These are phyloP conservation scores for Vitrella brassicaformis DNA, from an alignment of 73 alveolate genomes.

Conservation along the genomic window DNA sequence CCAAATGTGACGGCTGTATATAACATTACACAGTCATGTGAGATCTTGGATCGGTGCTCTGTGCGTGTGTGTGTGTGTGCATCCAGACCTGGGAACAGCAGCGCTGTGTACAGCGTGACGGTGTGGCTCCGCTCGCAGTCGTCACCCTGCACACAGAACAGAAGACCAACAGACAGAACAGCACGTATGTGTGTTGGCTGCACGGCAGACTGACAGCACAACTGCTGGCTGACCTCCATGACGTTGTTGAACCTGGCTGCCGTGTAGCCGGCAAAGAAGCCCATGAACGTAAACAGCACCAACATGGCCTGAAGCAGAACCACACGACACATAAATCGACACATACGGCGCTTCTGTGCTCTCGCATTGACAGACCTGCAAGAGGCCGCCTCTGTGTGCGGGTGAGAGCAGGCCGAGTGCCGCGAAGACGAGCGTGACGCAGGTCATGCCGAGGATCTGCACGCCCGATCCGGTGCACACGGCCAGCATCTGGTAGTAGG, in stretches of 20 bases:
- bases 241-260: neutral
- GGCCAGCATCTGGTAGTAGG: conserved; percentile 17
- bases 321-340: neutral
- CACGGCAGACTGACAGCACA: too few relatives aligned
- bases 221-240: too few relatives aligned
- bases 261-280: conserved; percentile 18
- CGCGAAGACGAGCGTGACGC: conserved; percentile 15
- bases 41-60: too few relatives aligned
- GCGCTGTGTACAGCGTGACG: neutral
- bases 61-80: too few relatives aligned
- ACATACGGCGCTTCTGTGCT: neutral
- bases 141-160: too few relatives aligned
- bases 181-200: too few relatives aligned
- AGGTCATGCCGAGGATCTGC: conserved; percentile 3
- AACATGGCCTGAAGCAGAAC: conserved; percentile 3
- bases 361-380: neutral
- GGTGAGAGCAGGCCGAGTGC: conserved; percentile 34
- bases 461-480: conserved; percentile 28
- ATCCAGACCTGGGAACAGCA: neutral
- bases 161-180: too few relatives aligned
- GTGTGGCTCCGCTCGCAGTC: too few relatives aligned
- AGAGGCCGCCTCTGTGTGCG: conserved; percentile 13
- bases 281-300: conserved; percentile 33
- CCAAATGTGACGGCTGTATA: too few relatives aligned
- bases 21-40: too few relatives aligned